phyloP scores from a whole-genome alignment of 2,329 filamentous ascomycete genomes.

The Neofusicoccum kwambonambiense region DNA sequence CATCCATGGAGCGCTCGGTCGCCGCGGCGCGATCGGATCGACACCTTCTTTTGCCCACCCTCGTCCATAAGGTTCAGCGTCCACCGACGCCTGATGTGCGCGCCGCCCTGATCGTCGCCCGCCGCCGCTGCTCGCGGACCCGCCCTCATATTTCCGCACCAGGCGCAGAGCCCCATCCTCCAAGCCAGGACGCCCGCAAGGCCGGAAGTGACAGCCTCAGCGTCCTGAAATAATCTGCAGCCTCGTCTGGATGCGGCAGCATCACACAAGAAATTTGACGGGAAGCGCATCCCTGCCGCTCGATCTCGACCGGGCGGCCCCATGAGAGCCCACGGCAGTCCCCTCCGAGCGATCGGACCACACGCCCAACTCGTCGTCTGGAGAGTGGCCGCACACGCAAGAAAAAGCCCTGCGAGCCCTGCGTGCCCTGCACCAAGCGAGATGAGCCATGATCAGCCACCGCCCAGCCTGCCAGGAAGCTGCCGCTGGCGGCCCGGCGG shows the following conservation, averaged over 20 bases:
- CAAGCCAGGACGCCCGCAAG: background rate
- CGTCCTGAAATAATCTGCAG: conserved; percentile 1
- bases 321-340: conserved; percentile 2
- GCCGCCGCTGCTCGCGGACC: background rate
- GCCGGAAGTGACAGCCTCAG: too few species aligned
- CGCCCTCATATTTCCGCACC: background rate
- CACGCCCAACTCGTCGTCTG: background rate
- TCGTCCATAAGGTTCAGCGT: background rate
- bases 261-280: conserved; percentile 3
- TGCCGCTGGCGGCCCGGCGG: background rate
- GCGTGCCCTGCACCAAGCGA: background rate
- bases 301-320: conserved; percentile 12
- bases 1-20: background rate
- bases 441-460: conserved; percentile 6
- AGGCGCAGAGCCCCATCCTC: background rate
- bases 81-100: background rate
- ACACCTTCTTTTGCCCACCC: conserved; percentile 1
- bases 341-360: conserved; percentile 2
- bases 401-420: background rate
- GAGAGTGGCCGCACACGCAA: background rate
- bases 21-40: conserved; percentile 14
- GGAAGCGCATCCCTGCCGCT: background rate
- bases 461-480: background rate
- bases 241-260: conserved; percentile 11
- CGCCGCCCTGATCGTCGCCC: background rate